These are phyloP conservation scores for Leccinum angustisporum DNA, from an alignment of 1,284 basidiomycete species.

Conservation along the genomic window DNA sequence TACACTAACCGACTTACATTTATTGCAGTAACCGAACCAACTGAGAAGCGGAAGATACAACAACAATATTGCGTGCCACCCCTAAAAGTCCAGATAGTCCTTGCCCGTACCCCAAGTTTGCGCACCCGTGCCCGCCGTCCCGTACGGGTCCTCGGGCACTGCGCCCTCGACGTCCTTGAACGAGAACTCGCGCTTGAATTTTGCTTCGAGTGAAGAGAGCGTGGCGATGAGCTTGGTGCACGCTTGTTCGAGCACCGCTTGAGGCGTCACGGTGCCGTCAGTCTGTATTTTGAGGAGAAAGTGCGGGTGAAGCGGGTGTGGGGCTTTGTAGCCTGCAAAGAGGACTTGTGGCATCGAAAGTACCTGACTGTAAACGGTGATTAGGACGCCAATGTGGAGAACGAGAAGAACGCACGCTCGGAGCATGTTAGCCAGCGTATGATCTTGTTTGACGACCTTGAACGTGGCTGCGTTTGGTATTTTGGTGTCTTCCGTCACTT, in stretches of 20 bases:
- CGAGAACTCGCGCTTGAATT: conserved; percentile 77
- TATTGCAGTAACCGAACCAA: neutral
- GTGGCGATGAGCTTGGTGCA: conserved; percentile 82
- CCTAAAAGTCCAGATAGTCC: conserved; percentile 70
- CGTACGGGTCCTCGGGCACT: conserved; percentile 61
- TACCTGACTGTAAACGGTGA: conserved; percentile 67
- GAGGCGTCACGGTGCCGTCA: conserved; percentile 83
- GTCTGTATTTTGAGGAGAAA: conserved; percentile 96
- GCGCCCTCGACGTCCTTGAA: conserved; percentile 65
- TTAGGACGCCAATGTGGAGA: conserved; percentile 1
- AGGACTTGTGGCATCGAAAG: conserved; percentile 82
- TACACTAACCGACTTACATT: conserved; percentile 6
- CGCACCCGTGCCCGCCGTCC: conserved; percentile 39
- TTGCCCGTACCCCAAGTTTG: conserved; percentile 47
- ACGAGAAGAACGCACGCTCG: conserved; percentile 67
- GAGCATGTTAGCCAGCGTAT: conserved; percentile 95
- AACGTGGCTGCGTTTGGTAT: conserved; percentile 96
- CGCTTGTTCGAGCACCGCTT: conserved; percentile 82
- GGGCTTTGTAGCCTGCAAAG: conserved; percentile 97
- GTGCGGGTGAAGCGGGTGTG: conserved; percentile 93
- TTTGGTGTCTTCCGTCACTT: conserved; percentile 93
- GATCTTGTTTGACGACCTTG: conserved; percentile 94
- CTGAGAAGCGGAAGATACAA: neutral
- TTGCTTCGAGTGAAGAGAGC: conserved; percentile 63
- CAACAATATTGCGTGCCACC: neutral